Evolutionary conservation across 371 early-diverging fungal species (phyloP).

Genomic region (Rhizopus microsporus): DNA sequence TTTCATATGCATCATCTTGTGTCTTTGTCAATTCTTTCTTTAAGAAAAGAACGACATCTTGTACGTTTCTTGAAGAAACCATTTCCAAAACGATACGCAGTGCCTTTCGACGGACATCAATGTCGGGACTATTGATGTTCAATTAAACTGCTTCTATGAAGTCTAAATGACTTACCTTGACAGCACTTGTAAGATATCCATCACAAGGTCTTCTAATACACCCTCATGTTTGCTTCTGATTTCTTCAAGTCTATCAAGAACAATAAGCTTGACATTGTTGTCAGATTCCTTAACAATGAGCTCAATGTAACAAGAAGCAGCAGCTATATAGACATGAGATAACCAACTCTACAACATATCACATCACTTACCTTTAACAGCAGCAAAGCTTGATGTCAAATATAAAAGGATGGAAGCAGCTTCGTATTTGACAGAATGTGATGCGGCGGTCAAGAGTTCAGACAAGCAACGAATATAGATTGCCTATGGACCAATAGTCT

Average conservation of each 20-base stretch:
- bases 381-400: constrained; percentile 85
- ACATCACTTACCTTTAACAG: constrained; percentile 73
- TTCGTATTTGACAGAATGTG: constrained; percentile 94
- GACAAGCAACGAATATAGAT: constrained; percentile 89
- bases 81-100: constrained; percentile 87
- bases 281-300: constrained; percentile 92
- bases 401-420: constrained; percentile 91
- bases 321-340: constrained; percentile 52
- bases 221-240: constrained; percentile 84
- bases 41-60: constrained; percentile 89
- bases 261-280: constrained; percentile 97
- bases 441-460: constrained; percentile 76
- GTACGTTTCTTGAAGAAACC: constrained; percentile 88
- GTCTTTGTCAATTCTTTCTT: constrained; percentile 93
- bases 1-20: constrained; percentile 87
- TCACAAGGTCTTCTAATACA: constrained; percentile 86
- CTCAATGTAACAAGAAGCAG: constrained; percentile 88
- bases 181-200: constrained; percentile 91
- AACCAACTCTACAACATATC: neutral
- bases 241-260: constrained; percentile 87
- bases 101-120: constrained; percentile 92
- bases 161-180: constrained; percentile 47
- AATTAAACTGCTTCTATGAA: neutral
- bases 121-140: constrained; percentile 70
- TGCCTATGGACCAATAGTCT: constrained; percentile 34